Evolutionary conservation across 345 rosid species (phyloP), one percentile per base, ranked within the genome.

Genomic region (Tarenaya hassleriana): DNA sequence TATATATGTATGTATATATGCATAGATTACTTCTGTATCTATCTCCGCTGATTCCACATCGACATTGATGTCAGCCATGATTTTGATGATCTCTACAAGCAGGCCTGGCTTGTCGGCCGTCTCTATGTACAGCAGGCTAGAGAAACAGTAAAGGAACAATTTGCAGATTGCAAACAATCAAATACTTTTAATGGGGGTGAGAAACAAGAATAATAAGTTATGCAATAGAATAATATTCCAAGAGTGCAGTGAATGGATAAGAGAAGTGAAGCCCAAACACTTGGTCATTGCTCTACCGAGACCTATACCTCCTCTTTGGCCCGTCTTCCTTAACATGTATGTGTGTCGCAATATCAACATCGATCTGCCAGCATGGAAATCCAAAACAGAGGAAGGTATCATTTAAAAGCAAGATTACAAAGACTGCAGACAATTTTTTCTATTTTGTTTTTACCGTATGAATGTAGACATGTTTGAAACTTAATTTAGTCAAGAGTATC

Each of bases 61-160:
- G 27, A 92, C 66, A 62, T 85, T 92, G 56, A 83, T 61, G 64
- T 92, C 88, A 42, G 88, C 78, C 62, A 92, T 83, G 63, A 79
- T 60, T 75, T 81, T 77, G 17, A 92, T 85, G 42, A 92, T 73
- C 63, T 92, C 98, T n/a, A 79, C 83, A 1, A 92, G 79, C 58
- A 92, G 72, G 60, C 98, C 98, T 43, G 98, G 83, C 64, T 96
- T 80, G 76, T 92, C 98, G 8, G 96, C 91, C 55, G 96, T 88
- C 80, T 92, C 94, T 37, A 88, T 72, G 46, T 55, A 69, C 63
- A 88, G 90, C 83, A 83, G 63, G 77, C 98, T 92, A 80, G 35
- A 39, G 55, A 70, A 44, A 47, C 47, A 41, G 50, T 5, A n/a
- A 40, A 38, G 4, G 10, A 0, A 1, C 24, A 1, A 16, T 45